A percentile compares a stretch with the other conserved stretches of the same genome.
These are phyloP conservation scores for Cercospora canescens DNA, from an alignment of 2,329 filamentous ascomycete species.

Conservation along the genomic window DNA sequence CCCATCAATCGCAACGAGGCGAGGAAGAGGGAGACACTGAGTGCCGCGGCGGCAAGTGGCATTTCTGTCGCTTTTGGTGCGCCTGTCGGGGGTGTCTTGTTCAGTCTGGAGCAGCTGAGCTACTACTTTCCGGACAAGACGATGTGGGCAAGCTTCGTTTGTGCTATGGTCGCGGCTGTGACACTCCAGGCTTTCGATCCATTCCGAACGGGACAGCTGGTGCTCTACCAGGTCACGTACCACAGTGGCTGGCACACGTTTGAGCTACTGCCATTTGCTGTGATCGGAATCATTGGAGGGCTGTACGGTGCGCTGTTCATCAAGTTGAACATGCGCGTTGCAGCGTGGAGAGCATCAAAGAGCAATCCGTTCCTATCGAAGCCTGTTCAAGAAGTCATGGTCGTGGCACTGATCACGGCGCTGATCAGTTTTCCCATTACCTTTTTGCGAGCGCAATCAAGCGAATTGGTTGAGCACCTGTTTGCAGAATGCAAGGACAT, in stretches of 20 bases:
- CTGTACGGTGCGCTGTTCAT: conserved; percentile 94
- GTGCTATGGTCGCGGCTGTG: conserved; percentile 97
- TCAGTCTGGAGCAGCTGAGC: conserved; percentile 94
- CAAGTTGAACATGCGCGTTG: conserved; percentile 85
- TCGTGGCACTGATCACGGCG: conserved; percentile 79
- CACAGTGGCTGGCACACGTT: conserved; percentile 91
- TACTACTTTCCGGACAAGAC: conserved; percentile 99
- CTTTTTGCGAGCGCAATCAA: conserved; percentile 91
- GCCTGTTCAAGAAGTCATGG: conserved; percentile 75
- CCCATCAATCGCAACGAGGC: conserved; percentile 87
- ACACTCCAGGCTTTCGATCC: conserved; percentile 91
- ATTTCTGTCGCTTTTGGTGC: conserved; percentile 94
- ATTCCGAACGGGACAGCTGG: conserved; percentile 91
- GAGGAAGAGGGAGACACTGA: conserved; percentile 88
- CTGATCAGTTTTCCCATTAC: conserved; percentile 93
- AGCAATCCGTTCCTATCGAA: conserved; percentile 61
- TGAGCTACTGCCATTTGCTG: conserved; percentile 82
- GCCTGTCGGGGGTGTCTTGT: conserved; percentile 90
- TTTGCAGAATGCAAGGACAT: conserved; percentile 87
- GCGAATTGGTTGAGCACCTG: conserved; percentile 85
- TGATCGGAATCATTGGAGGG: conserved; percentile 88
- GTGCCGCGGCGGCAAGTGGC: conserved; percentile 85
- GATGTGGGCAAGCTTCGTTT: conserved; percentile 99
- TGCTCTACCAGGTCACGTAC: conserved; percentile 94
- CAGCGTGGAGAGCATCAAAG: conserved; percentile 74